Percentiles rank a stretch among this genome's conserved stretches.
Evolutionary conservation across 306 rosid genomes (phyloP).

Genomic region (Vigna reflexopilosa): DNA sequence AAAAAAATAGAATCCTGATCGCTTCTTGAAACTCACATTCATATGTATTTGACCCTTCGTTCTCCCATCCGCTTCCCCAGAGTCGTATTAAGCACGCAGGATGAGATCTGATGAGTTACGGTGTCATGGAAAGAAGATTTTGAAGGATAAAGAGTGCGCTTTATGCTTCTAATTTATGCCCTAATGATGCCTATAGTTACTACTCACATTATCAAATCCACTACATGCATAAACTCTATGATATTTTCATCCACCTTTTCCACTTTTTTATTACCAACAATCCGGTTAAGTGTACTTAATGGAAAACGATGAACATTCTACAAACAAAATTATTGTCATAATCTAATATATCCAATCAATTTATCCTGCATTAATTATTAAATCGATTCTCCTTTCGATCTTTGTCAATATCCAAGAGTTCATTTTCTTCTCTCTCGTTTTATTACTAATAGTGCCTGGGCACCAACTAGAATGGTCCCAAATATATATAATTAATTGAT

Average conservation of each 20-base stretch:
- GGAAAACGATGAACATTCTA: constrained; percentile 50
- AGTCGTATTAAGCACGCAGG: constrained; percentile 5
- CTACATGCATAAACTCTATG: neutral
- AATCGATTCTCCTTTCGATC: constrained; percentile 40
- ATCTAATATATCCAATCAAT: constrained; percentile 41
- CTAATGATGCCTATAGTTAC: constrained; percentile 33
- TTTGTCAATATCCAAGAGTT: constrained; percentile 50
- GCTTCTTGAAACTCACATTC: no score
- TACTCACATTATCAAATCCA: constrained; percentile 26
- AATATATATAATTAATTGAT: constrained; percentile 41
- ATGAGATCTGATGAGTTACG: neutral
- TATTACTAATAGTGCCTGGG: constrained; percentile 57
- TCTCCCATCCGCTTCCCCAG: neutral
- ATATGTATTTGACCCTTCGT: no score
- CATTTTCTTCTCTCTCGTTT: constrained; percentile 27
- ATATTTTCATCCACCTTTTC: neutral
- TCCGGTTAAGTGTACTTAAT: constrained; percentile 41
- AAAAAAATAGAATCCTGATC: no score
- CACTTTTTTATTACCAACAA: neutral
- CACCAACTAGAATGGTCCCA: constrained; percentile 62
- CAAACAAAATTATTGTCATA: constrained; percentile 50
- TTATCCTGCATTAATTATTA: constrained; percentile 41
- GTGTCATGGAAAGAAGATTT: constrained; percentile 20
- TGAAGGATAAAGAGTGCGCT: constrained; percentile 23
- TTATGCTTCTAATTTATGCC: constrained; percentile 44